phyloP scores from a whole-genome alignment of 306 rosid species.

The Elaeagnus macrophylla region DNA sequence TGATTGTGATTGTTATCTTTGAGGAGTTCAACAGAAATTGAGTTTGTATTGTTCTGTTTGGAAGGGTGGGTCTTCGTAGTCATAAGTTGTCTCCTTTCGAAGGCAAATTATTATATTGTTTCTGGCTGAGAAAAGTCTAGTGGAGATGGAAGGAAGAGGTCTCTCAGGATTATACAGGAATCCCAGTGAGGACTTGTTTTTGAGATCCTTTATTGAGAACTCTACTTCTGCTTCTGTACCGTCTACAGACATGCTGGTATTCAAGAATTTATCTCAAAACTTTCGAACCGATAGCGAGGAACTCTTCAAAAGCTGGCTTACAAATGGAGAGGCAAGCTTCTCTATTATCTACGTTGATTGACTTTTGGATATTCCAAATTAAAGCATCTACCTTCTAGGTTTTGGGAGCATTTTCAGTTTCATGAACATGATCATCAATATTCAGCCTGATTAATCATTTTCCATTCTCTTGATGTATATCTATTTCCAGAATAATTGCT shows the following conservation, averaged over 20 bases:
- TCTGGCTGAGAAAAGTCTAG: slow-evolving; percentile 7
- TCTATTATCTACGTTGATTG: slow-evolving; percentile 10
- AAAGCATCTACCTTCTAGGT: too few species aligned
- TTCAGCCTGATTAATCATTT: slow-evolving; percentile 9
- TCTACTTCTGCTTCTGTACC: slow-evolving; percentile 59
- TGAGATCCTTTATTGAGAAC: slow-evolving; percentile 69
- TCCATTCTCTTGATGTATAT: slow-evolving; percentile 17
- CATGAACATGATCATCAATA: too few species aligned
- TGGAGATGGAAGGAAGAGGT: slow-evolving; percentile 77
- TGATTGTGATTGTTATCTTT: too few species aligned
- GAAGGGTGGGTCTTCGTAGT: slow-evolving; percentile 16
- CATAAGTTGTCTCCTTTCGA: slow-evolving; percentile 15
- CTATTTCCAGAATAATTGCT: slow-evolving; percentile 39
- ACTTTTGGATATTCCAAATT: too few species aligned
- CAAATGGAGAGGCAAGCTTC: slow-evolving; percentile 88
- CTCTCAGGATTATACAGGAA: slow-evolving; percentile 65
- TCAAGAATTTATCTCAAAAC: slow-evolving; percentile 61
- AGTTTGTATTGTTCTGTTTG: slow-evolving; percentile 17
- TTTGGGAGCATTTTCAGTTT: too few species aligned
- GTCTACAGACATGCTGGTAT: slow-evolving; percentile 69
- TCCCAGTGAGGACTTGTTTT: slow-evolving; percentile 75
- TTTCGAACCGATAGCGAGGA: slow-evolving; percentile 84
- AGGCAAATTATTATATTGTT: slow-evolving; percentile 5
- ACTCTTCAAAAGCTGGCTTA: slow-evolving; percentile 92
- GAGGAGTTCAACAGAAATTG: too few species aligned